Percentiles rank a stretch among this genome's conserved stretches.
Conservation (phyloP, 2,329 filamentous ascomycete species). For the Ophiostoma piceae region DNA sequence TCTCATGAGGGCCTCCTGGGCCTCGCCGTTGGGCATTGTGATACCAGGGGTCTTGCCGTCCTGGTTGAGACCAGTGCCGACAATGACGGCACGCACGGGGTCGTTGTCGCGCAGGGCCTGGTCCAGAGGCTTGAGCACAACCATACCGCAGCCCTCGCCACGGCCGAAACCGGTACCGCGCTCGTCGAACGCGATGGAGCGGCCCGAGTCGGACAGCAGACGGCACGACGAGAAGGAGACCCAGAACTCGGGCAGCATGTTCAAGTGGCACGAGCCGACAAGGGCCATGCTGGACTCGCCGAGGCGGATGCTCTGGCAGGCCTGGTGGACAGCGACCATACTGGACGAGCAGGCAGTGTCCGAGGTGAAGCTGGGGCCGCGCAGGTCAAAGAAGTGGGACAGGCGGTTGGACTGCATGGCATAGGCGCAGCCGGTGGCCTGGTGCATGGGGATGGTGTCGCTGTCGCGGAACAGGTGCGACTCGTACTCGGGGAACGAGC, state of each 20-base stretch:
- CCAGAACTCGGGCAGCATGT: constrained; percentile 31
- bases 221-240: constrained; percentile 31
- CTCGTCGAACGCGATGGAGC: constrained; percentile 46
- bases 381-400: constrained; percentile 36
- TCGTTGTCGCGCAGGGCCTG: constrained; percentile 48
- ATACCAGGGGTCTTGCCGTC: constrained; percentile 51
- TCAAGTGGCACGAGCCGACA: constrained; percentile 33
- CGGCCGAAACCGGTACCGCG: constrained; percentile 52
- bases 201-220: constrained; percentile 43
- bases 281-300: constrained; percentile 31
- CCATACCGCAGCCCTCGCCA: constrained; percentile 48
- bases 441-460: constrained; percentile 25
- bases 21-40: constrained; percentile 46
- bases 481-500: constrained; percentile 32
- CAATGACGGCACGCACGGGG: constrained; percentile 43
- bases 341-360: constrained; percentile 39
- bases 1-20: constrained; percentile 43
- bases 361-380: constrained; percentile 36
- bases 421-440: constrained; percentile 31
- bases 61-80: constrained; percentile 44
- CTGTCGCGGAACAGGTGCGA: constrained; percentile 19
- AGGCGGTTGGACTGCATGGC: constrained; percentile 35
- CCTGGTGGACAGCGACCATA: constrained; percentile 33
- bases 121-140: constrained; percentile 49
- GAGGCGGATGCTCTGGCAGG: constrained; percentile 30